Percentiles rank a stretch among this genome's conserved stretches.
These are phyloP conservation scores for Bifiguratus adelaidae DNA, from an alignment of 192 early-diverging fungal genomes.

Conservation along the genomic window DNA sequence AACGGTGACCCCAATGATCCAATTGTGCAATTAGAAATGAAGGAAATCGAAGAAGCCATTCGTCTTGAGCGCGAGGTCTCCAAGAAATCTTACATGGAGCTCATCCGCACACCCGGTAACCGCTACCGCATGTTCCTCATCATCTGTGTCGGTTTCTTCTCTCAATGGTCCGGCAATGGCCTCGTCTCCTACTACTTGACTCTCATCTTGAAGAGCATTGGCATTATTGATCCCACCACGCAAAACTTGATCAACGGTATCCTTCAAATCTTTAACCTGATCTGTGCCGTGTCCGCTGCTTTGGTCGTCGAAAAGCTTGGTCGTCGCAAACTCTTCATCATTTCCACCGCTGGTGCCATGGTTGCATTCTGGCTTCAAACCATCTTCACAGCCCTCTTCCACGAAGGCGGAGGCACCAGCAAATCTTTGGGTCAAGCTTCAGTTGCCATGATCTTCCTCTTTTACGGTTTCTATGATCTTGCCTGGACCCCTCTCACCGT, in stretches of 20 bases:
- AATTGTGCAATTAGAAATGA: constrained; percentile 44
- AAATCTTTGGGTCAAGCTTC: neutral
- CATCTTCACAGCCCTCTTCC: neutral
- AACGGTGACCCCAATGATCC: constrained; percentile 35
- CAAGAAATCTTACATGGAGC: constrained; percentile 38
- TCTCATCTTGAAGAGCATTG: neutral
- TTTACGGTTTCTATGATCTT: constrained; percentile 3
- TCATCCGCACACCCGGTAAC: constrained; percentile 29
- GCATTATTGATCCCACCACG: neutral
- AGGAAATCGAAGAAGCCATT: constrained; percentile 53
- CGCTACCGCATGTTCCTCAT: constrained; percentile 31
- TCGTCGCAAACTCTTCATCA: neutral
- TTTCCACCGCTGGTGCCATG: neutral
- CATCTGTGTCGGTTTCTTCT: constrained; percentile 37
- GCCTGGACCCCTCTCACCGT: constrained; percentile 1
- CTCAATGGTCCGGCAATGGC: neutral
- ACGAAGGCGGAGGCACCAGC: neutral
- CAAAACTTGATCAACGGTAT: constrained; percentile 3
- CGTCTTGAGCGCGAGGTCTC: constrained; percentile 41
- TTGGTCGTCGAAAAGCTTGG: constrained; percentile 1
- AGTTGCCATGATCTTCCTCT: constrained; percentile 5
- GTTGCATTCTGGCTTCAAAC: neutral
- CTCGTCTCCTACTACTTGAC: neutral
- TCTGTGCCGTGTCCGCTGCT: neutral
- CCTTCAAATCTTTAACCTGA: constrained; percentile 5